Conservation (phyloP, 495 filamentous ascomycete genomes). For the Aspergillus sclerotioniger region DNA sequence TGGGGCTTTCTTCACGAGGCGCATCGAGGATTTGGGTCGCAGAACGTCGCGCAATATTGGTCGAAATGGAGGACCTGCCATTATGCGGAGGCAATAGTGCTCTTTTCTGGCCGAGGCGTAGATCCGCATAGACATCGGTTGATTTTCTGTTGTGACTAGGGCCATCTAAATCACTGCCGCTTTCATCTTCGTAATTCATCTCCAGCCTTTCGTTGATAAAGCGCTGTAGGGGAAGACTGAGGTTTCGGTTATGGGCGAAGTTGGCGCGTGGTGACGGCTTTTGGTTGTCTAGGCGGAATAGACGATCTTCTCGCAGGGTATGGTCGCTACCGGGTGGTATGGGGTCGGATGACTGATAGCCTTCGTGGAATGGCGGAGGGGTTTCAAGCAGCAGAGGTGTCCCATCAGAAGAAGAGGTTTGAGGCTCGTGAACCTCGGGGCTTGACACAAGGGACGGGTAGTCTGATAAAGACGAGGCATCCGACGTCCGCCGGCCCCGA, state of each 20-base stretch:
- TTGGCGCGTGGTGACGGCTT: slow-evolving; percentile 24
- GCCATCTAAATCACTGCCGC: slow-evolving; percentile 12
- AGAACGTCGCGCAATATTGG: slow-evolving; percentile 14
- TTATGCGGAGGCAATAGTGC: slow-evolving; percentile 7
- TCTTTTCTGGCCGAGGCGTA: slow-evolving; percentile 5
- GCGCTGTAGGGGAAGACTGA: slow-evolving; percentile 44
- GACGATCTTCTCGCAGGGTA: slow-evolving; percentile 35
- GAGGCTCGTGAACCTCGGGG: slow-evolving; percentile 28
- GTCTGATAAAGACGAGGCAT: slow-evolving; percentile 38
- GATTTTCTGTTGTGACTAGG: slow-evolving; percentile 5
- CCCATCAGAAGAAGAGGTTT: slow-evolving; percentile 32
- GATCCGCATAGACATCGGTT: slow-evolving; percentile 10
- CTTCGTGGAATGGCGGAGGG: slow-evolving; percentile 25
- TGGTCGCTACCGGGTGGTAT: slow-evolving; percentile 27
- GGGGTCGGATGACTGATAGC: slow-evolving; percentile 15
- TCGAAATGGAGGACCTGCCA: slow-evolving; percentile 12
- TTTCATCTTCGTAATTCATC: slow-evolving; percentile 24
- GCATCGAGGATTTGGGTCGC: slow-evolving; percentile 20
- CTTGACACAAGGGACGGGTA: slow-evolving; percentile 39
- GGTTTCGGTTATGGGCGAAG: slow-evolving; percentile 32
- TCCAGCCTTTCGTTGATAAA: slow-evolving; percentile 47
- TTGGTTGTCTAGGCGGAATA: slow-evolving; percentile 29
- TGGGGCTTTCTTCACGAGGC: slow-evolving; percentile 18
- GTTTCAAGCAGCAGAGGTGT: slow-evolving; percentile 27
- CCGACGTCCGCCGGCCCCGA: slow-evolving; percentile 30